Percentiles rank a stretch among this genome's conserved stretches.
Evolutionary conservation across 2,329 filamentous ascomycete species (phyloP).

Genomic region (Alternaria dauci): DNA sequence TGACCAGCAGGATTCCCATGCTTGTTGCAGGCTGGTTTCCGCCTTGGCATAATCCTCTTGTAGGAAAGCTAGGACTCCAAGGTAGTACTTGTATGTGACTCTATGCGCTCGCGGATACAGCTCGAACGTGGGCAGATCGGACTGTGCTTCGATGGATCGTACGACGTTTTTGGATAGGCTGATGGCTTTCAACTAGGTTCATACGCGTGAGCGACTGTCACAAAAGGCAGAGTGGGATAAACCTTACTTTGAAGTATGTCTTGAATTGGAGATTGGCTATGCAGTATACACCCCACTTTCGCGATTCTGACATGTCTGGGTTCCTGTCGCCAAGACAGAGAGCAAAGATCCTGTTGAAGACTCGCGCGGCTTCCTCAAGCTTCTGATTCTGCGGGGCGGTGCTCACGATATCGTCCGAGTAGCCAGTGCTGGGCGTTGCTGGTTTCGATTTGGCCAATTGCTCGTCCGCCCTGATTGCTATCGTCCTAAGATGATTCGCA

Average conservation of each 20-base stretch:
- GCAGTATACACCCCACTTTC: slow-evolving; percentile 98
- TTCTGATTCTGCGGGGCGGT: slow-evolving; percentile 74
- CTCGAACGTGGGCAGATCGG: slow-evolving; percentile 81
- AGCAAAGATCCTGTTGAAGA: slow-evolving; percentile 91
- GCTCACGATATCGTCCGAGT: slow-evolving; percentile 83
- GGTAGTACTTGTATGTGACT: slow-evolving; percentile 96
- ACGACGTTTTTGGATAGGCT: slow-evolving; percentile 90
- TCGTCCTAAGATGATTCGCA: slow-evolving; percentile 84
- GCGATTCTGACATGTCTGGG: slow-evolving; percentile 78
- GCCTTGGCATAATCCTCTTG: slow-evolving; percentile 87
- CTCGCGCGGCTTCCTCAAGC: slow-evolving; percentile 87
- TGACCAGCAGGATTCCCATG: slow-evolving; percentile 82
- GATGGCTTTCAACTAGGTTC: slow-evolving; percentile 75
- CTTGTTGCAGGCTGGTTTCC: slow-evolving; percentile 70
- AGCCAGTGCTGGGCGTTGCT: slow-evolving; percentile 58
- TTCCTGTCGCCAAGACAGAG: slow-evolving; percentile 88
- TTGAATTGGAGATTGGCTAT: slow-evolving; percentile 96
- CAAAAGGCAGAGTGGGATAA: neutral
- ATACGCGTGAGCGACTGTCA: slow-evolving; percentile 8
- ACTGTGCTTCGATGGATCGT: slow-evolving; percentile 77
- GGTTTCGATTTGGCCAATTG: slow-evolving; percentile 64
- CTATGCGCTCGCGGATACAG: slow-evolving; percentile 88
- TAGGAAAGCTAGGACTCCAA: slow-evolving; percentile 90
- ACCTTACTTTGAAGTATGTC: slow-evolving; percentile 83
- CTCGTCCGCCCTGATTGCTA: slow-evolving; percentile 90